phyloP scores from a whole-genome alignment of 2,329 filamentous ascomycete genomes.

The Colletotrichum viniferum region DNA sequence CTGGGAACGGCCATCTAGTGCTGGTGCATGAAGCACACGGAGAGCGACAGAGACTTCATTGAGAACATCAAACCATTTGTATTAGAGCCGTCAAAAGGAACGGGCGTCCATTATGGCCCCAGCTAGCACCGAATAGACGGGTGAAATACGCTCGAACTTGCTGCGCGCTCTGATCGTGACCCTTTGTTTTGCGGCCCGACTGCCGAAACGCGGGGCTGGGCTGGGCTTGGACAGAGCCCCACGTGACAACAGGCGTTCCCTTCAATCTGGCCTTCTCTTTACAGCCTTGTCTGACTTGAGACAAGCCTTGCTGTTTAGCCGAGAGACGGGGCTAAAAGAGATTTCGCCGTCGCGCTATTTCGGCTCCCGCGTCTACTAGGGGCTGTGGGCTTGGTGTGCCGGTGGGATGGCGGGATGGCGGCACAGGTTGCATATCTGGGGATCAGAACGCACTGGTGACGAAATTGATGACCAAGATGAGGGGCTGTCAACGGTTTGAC shows the following conservation, averaged over 20 bases:
- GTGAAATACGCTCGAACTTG: neutral
- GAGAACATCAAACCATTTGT: slow-evolving; percentile 14
- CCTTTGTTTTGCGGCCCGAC: neutral
- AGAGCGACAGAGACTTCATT: slow-evolving; percentile 10
- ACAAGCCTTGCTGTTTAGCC: neutral
- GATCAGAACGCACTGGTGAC: neutral
- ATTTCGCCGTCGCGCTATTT: neutral
- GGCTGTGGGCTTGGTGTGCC: neutral
- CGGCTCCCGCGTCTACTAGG: neutral
- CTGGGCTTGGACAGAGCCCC: neutral
- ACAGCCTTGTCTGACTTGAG: neutral
- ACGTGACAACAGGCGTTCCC: neutral
- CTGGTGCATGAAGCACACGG: slow-evolving; percentile 5
- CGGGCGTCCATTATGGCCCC: neutral
- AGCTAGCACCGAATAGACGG: neutral
- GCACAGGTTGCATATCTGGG: neutral
- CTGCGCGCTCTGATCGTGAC: neutral
- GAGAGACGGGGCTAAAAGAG: neutral
- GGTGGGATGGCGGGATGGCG: slow-evolving; percentile 12
- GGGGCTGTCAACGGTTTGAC: neutral
- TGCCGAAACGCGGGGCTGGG: neutral
- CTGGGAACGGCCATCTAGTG: slow-evolving; percentile 13
- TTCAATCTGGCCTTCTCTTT: neutral
- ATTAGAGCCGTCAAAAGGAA: neutral
- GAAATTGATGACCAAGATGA: neutral